Conservation (phyloP, 306 rosid species). For the Pterocarpus santalinus region DNA sequence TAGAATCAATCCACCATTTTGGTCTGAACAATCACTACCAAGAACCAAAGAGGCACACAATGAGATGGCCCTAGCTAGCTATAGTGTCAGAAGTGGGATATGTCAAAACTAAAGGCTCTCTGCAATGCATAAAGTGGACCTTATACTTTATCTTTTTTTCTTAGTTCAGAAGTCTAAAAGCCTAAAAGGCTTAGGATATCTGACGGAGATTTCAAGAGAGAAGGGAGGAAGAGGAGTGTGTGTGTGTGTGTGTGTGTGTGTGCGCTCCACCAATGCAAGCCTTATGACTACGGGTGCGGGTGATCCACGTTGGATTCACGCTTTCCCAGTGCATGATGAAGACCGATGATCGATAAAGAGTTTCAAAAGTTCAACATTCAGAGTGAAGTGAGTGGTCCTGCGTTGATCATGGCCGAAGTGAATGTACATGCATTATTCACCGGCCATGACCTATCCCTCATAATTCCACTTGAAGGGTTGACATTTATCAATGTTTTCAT, state of each 20-base stretch:
- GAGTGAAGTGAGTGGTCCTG: slow-evolving; percentile 43
- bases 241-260: too few species aligned
- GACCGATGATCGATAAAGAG: slow-evolving; percentile 41
- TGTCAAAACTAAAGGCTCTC: slow-evolving; percentile 49
- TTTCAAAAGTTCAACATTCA: slow-evolving; percentile 41
- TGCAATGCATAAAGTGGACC: slow-evolving; percentile 47
- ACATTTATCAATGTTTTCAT: slow-evolving; percentile 13
- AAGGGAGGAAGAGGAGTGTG: background rate
- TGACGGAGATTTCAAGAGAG: slow-evolving; percentile 25
- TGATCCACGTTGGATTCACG: slow-evolving; percentile 42
- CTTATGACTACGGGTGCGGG: background rate
- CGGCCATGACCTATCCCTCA: slow-evolving; percentile 4
- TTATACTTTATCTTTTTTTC: slow-evolving; percentile 40
- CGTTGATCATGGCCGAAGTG: slow-evolving; percentile 18
- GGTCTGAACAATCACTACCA: slow-evolving; percentile 25
- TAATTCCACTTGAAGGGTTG: slow-evolving; percentile 46
- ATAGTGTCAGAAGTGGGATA: slow-evolving; percentile 47
- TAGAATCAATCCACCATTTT: background rate
- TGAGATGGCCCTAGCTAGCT: slow-evolving; percentile 43
- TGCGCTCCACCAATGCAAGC: too few species aligned
- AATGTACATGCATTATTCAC: slow-evolving; percentile 28
- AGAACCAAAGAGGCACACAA: slow-evolving; percentile 7
- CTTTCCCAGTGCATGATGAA: slow-evolving; percentile 51
- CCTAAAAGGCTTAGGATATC: background rate
- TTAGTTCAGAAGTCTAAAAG: slow-evolving; percentile 42